Evolutionary conservation across 345 rosid species (phyloP).

Genomic region (Limnanthes douglasii): DNA sequence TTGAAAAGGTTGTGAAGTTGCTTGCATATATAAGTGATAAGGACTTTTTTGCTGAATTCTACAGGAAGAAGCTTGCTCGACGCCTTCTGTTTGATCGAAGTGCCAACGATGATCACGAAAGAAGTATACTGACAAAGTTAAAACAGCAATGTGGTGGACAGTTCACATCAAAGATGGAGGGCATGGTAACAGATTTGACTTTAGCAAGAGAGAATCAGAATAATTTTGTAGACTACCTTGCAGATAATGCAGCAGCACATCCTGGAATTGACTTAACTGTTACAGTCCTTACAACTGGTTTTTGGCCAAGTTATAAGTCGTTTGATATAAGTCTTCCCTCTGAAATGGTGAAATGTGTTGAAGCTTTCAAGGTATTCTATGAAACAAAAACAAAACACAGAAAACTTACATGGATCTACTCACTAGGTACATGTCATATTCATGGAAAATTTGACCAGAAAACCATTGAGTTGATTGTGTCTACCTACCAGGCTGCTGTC

Average conservation of each 20-base stretch:
- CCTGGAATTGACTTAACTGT: conserved; percentile 76
- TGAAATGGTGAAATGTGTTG: conserved; percentile 72
- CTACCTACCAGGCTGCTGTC: conserved; percentile 75
- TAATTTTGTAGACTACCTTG: conserved; percentile 56
- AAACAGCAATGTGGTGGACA: conserved; percentile 53
- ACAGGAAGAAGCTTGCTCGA: conserved; percentile 65
- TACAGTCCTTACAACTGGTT: conserved; percentile 79
- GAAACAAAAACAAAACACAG: conserved; percentile 34
- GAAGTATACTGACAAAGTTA: conserved; percentile 61
- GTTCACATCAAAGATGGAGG: conserved; percentile 66
- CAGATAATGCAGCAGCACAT: conserved; percentile 29
- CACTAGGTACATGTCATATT: conserved; percentile 51
- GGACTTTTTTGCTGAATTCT: conserved; percentile 79
- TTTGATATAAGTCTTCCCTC: conserved; percentile 63
- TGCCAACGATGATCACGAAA: conserved; percentile 64
- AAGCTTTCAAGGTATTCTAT: conserved; percentile 46
- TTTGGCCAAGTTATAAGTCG: conserved; percentile 88
- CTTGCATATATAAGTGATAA: conserved; percentile 76
- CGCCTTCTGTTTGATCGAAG: conserved; percentile 58
- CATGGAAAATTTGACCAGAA: conserved; percentile 44
- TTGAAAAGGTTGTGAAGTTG: conserved; percentile 57
- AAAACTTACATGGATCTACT: conserved; percentile 57
- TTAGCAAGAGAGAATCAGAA: conserved; percentile 77
- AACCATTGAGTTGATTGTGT: conserved; percentile 36
- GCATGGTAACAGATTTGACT: conserved; percentile 80